These are phyloP conservation scores for bread wheat (Triticum aestivum) DNA, from an alignment of 176 grass and related monocot species.

Conservation along the genomic window DNA sequence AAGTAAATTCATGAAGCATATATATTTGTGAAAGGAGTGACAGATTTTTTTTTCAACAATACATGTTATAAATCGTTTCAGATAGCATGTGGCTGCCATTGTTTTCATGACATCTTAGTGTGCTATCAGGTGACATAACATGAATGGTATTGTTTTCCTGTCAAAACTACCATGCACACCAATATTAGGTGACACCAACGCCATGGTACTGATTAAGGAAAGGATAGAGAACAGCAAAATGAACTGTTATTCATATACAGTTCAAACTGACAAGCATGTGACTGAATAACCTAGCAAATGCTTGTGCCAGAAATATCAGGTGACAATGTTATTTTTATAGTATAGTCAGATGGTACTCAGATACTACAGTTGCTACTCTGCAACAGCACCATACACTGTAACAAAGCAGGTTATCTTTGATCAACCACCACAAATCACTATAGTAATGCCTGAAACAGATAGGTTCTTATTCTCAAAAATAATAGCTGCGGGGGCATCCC, in stretches of 20 bases:
- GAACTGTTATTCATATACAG: neutral
- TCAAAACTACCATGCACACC: neutral
- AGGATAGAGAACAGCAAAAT: neutral
- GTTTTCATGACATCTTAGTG: neutral
- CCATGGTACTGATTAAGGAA: neutral
- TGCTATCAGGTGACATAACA: neutral
- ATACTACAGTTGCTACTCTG: neutral
- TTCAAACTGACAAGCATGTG: neutral
- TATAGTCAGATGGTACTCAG: neutral
- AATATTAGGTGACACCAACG: neutral
- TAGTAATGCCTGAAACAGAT: neutral
- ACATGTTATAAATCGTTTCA: neutral
- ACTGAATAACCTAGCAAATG: slow-evolving; percentile 1
- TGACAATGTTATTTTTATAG: neutral
- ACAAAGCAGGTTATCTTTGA: neutral
- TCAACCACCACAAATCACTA: neutral
- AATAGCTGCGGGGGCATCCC: neutral
- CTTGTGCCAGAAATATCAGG: slow-evolving; percentile 7
- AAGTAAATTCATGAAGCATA: neutral
- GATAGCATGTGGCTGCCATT: neutral
- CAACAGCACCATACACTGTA: neutral
- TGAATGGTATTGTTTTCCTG: neutral
- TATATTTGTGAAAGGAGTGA: neutral
- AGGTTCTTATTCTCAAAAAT: neutral
- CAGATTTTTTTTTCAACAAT: neutral